Evolutionary conservation across 2,329 filamentous ascomycete genomes (phyloP).

Genomic region (Alternaria alternata): DNA sequence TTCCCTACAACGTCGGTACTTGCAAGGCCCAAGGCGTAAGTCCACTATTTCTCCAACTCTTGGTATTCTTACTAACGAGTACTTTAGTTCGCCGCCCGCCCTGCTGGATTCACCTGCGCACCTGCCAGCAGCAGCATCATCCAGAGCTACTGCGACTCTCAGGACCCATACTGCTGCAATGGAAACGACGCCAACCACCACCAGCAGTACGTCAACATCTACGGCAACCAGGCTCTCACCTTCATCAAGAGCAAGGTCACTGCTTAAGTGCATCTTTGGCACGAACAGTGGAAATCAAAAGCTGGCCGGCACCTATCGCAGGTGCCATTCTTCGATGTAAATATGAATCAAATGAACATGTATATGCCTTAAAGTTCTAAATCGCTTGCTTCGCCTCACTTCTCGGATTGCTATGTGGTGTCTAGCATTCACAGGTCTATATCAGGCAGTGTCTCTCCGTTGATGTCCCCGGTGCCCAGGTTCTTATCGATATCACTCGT

Average conservation of each 20-base stretch:
- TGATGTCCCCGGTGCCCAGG: not conserved
- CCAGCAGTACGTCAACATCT: slow-evolving; percentile 68
- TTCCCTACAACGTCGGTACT: slow-evolving; percentile 69
- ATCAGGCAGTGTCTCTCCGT: not conserved
- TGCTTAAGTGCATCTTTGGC: slow-evolving; percentile 27
- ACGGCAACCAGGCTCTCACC: slow-evolving; percentile 65
- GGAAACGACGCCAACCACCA: slow-evolving; percentile 68
- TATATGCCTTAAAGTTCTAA: not conserved
- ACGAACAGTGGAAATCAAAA: not conserved
- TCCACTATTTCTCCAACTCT: slow-evolving; percentile 16
- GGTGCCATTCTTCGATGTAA: slow-evolving; percentile 6
- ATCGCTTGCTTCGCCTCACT: not conserved
- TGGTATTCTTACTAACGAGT: slow-evolving; percentile 3
- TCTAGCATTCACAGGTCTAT: not conserved
- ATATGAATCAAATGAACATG: slow-evolving; percentile 6
- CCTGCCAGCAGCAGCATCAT: slow-evolving; percentile 63
- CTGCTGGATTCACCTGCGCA: slow-evolving; percentile 64
- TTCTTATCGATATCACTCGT: not conserved
- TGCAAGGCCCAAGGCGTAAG: slow-evolving; percentile 67
- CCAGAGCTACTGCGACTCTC: slow-evolving; percentile 70
- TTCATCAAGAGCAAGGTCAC: slow-evolving; percentile 66
- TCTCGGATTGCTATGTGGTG: not conserved
- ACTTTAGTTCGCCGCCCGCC: slow-evolving; percentile 66
- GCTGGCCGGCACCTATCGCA: not conserved
- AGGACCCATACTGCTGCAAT: slow-evolving; percentile 72